These are phyloP conservation scores for Xylaria sp. DNA, from an alignment of 2,329 filamentous ascomycete genomes.

Conservation along the genomic window DNA sequence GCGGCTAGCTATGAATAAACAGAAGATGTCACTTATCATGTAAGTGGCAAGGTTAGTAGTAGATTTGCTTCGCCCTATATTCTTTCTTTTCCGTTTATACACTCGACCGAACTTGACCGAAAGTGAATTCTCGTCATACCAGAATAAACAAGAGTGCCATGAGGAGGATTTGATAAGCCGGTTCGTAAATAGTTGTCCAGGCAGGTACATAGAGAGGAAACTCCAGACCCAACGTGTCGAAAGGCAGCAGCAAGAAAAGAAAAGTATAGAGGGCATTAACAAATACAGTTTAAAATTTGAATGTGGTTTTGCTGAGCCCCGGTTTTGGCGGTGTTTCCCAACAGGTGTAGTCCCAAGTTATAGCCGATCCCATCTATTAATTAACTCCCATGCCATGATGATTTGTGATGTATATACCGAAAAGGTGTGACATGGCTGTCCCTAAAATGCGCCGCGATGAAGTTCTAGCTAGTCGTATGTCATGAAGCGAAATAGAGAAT, in stretches of 20 bases:
- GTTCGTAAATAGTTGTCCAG: constrained; percentile 32
- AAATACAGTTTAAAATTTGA: constrained; percentile 36
- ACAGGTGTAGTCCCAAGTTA: constrained; percentile 25
- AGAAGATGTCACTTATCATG: constrained; percentile 19
- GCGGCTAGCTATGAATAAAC: constrained; percentile 19
- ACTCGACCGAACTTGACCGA: constrained; percentile 24
- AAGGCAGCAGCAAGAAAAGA: constrained; percentile 30
- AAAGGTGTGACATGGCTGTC: constrained; percentile 24
- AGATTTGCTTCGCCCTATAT: constrained; percentile 31
- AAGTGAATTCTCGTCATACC: constrained; percentile 15
- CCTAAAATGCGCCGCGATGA: constrained; percentile 29
- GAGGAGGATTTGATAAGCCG: constrained; percentile 17
- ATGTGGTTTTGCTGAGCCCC: constrained; percentile 14
- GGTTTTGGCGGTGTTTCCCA: constrained; percentile 23
- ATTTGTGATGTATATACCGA: constrained; percentile 33
- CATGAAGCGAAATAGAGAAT: constrained; percentile 34
- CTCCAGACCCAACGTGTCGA: constrained; percentile 22
- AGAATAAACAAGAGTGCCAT: constrained; percentile 8
- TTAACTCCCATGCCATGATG: constrained; percentile 40
- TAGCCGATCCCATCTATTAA: constrained; percentile 39
- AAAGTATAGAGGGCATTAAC: constrained; percentile 35
- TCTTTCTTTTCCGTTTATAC: constrained; percentile 29
- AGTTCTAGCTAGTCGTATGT: constrained; percentile 33
- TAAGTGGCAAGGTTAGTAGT: constrained; percentile 23
- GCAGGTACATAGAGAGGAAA: constrained; percentile 7